These are phyloP conservation scores for Crucibulum laeve DNA, from an alignment of 768 basidiomycete species.

Conservation along the genomic window DNA sequence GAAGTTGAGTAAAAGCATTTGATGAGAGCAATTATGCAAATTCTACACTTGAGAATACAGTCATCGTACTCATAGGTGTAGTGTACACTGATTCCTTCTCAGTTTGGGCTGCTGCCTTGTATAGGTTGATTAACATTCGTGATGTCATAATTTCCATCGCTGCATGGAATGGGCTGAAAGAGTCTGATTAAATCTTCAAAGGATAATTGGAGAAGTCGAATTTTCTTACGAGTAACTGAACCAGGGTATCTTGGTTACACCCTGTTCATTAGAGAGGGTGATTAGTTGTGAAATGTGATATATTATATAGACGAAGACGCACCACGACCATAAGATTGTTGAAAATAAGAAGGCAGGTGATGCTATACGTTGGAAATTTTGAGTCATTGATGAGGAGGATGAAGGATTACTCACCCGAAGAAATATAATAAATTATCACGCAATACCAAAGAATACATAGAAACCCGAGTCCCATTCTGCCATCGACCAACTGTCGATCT, in stretches of 20 bases:
- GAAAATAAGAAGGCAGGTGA: slow-evolving; percentile 33
- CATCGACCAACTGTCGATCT: slow-evolving; percentile 18
- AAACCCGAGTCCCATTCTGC: slow-evolving; percentile 14
- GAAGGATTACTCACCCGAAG: slow-evolving; percentile 26
- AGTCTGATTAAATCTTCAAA: not conserved
- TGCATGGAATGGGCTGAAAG: slow-evolving; percentile 39
- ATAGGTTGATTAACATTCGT: slow-evolving; percentile 42
- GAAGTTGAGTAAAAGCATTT: too few relatives aligned
- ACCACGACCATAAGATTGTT: slow-evolving; percentile 47
- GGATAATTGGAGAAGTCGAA: not conserved
- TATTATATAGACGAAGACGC: not conserved
- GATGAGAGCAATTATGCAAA: too few relatives aligned
- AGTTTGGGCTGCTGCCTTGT: slow-evolving; percentile 23
- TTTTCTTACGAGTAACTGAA: slow-evolving; percentile 36
- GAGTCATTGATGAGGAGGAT: not conserved
- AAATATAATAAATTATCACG: slow-evolving; percentile 43
- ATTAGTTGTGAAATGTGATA: not conserved
- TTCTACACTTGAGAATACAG: not conserved
- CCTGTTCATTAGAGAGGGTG: slow-evolving; percentile 17
- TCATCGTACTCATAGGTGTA: not conserved
- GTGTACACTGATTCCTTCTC: not conserved
- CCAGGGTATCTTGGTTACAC: slow-evolving; percentile 42
- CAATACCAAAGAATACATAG: slow-evolving; percentile 29
- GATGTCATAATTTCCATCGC: slow-evolving; percentile 42
- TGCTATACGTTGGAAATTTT: slow-evolving; percentile 14